A percentile compares a stretch with the other conserved stretches of the same genome.
Conservation (phyloP, 2,329 filamentous ascomycete genomes). For the Aspergillus uvarum region DNA sequence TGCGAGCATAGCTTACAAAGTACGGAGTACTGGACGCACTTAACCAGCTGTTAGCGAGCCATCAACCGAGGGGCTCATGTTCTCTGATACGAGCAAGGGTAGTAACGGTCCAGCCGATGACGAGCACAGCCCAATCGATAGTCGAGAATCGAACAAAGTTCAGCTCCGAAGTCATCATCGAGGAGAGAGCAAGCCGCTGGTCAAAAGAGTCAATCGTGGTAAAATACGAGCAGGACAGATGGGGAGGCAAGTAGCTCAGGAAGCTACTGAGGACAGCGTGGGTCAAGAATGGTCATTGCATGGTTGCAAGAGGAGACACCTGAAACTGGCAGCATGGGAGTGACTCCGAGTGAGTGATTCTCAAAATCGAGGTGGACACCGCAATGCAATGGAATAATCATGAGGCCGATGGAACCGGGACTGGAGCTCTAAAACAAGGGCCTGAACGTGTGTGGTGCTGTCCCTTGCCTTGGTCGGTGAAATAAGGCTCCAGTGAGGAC, state of each 20-base stretch:
- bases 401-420: neutral
- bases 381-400: neutral
- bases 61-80: neutral
- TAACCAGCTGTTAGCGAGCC: neutral
- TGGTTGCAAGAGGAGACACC: too few relatives aligned
- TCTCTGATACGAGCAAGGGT: neutral
- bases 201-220: neutral
- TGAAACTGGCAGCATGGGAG: too few relatives aligned
- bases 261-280: neutral
- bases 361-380: too few relatives aligned
- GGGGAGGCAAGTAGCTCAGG: neutral
- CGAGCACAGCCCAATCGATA: neutral
- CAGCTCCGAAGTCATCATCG: neutral
- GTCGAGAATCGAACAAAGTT: neutral
- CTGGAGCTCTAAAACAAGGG: neutral
- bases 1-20: neutral
- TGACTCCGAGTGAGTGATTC: too few relatives aligned
- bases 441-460: conserved; percentile 6
- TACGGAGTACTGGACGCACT: too few relatives aligned
- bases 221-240: neutral
- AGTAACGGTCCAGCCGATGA: neutral
- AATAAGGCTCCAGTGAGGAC: neutral
- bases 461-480: conserved; percentile 6
- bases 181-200: neutral
- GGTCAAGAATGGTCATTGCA: neutral